Evolutionary conservation across 1,284 basidiomycete species (phyloP).

Genomic region (Irpex sp.): DNA sequence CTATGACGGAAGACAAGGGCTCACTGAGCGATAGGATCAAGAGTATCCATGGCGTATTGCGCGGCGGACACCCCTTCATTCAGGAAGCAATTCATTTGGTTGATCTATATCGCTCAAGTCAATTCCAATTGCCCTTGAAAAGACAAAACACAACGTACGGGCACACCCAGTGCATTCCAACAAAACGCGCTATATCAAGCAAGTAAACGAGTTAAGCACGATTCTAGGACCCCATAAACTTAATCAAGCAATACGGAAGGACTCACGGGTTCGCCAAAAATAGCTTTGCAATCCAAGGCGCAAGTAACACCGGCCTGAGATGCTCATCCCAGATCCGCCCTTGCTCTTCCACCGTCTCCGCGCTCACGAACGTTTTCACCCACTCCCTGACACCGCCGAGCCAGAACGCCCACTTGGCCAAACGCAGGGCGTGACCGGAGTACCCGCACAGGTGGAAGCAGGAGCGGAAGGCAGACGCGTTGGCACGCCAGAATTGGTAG

Average conservation of each 20-base stretch:
- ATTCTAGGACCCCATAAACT: neutral
- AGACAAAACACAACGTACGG: slow-evolving; percentile 24
- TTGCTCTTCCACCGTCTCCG: slow-evolving; percentile 58
- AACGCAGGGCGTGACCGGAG: slow-evolving; percentile 66
- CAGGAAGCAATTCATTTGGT: slow-evolving; percentile 70
- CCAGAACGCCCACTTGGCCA: slow-evolving; percentile 60
- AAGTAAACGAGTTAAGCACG: neutral
- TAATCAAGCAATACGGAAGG: neutral
- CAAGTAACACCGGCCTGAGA: slow-evolving; percentile 65
- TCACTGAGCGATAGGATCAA: slow-evolving; percentile 59
- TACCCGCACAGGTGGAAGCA: slow-evolving; percentile 78
- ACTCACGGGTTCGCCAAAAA: slow-evolving; percentile 51
- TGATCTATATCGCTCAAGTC: slow-evolving; percentile 29
- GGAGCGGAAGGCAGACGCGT: slow-evolving; percentile 58
- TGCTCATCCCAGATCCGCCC: slow-evolving; percentile 60
- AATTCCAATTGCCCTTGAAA: neutral
- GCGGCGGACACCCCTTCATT: slow-evolving; percentile 55
- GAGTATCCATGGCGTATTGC: slow-evolving; percentile 58
- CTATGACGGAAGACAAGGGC: slow-evolving; percentile 22
- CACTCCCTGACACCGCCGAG: slow-evolving; percentile 58
- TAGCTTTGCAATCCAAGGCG: slow-evolving; percentile 60
- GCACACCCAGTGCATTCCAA: slow-evolving; percentile 84
- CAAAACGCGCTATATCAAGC: slow-evolving; percentile 46
- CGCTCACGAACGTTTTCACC: slow-evolving; percentile 56
- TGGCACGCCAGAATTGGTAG: slow-evolving; percentile 77